These are phyloP conservation scores for Penicillium pulvis DNA, from an alignment of 495 filamentous ascomycete genomes.

Conservation along the genomic window DNA sequence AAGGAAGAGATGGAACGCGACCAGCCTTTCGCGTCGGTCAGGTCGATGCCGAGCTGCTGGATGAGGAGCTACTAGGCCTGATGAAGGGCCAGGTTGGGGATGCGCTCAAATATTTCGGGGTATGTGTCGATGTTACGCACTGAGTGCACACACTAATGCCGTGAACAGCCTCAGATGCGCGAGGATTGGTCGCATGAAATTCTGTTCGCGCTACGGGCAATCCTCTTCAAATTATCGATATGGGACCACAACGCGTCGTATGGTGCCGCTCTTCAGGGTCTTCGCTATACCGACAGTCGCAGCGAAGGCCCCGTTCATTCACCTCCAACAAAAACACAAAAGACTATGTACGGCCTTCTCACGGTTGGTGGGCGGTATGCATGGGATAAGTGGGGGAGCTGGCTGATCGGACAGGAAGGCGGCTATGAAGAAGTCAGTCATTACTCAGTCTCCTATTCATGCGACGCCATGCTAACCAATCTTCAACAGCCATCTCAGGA, in stretches of 20 bases:
- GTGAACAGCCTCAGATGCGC: slow-evolving; percentile 54
- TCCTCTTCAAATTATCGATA: slow-evolving; percentile 91
- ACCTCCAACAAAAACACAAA: slow-evolving; percentile 74
- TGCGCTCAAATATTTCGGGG: slow-evolving; percentile 83
- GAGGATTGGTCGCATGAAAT: slow-evolving; percentile 91
- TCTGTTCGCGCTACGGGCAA: slow-evolving; percentile 68
- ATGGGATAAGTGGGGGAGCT: slow-evolving; percentile 89
- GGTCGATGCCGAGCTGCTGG: slow-evolving; percentile 92
- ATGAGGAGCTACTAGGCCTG: slow-evolving; percentile 88
- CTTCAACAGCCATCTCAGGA: slow-evolving; percentile 41
- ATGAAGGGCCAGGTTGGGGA: slow-evolving; percentile 87
- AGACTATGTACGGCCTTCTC: slow-evolving; percentile 77
- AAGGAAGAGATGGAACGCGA: slow-evolving; percentile 72
- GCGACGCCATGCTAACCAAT: slow-evolving; percentile 22
- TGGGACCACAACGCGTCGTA: slow-evolving; percentile 98
- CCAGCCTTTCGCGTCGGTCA: slow-evolving; percentile 94
- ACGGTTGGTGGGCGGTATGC: slow-evolving; percentile 86
- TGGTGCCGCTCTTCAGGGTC: slow-evolving; percentile 87
- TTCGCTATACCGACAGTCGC: slow-evolving; percentile 86
- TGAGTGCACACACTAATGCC: background rate
- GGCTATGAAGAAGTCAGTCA: slow-evolving; percentile 61
- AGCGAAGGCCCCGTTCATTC: slow-evolving; percentile 59
- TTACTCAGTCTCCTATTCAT: background rate
- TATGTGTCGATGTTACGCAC: slow-evolving; percentile 22
- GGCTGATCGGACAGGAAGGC: slow-evolving; percentile 73